Evolutionary conservation across 768 basidiomycete species (phyloP), one percentile per base, ranked within the genome.

Genomic region (Stropharia rugosoannulata): DNA sequence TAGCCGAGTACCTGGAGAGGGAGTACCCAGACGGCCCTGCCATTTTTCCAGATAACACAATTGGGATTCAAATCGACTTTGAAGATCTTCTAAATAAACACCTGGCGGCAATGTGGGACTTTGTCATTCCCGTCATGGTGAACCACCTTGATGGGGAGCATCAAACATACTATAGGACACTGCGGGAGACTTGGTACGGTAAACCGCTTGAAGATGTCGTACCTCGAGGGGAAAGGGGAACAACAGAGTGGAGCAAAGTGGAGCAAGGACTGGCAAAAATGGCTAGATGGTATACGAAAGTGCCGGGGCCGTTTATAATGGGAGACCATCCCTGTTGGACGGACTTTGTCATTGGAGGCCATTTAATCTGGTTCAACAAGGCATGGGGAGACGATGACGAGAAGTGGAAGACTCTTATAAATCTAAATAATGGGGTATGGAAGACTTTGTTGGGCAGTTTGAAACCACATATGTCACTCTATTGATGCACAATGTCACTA

Each of bases 1-100:
- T 85, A 49, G 80, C 77, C 0, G 62, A 70, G n/a, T 82, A 84
- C 62, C 71, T 84, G 44, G 82, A 84, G 56, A 66, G 70, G 3
- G 67, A 72, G 2, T 83, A 82, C 61, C 80, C 82, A 0, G 65
- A 70, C 51, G 72, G 74, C 0, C 75, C 75, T 3, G 16, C 49
- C 1, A 56, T 80, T 12, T 60, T 81, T 49, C 76, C 74, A 0
- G 5, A 53, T 41, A 40, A 45, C 5, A 60, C 56, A 6, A 44
- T 49, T 15, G 61, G 51, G 0, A 22, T 67, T 25, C 51, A 60
- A n/a, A 54, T 49, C 9, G 59, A 56, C 1, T 62, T 67, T 22
- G 49, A 48, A n/a, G 49, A 55, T 2, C 18, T 29, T 3, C 57
- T 59, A 11, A 44, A 56, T 8, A 19, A 13, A 5, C 25, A 39